phyloP scores from a whole-genome alignment of 352 stramenopile genomes.

The Pythium periplocum region DNA sequence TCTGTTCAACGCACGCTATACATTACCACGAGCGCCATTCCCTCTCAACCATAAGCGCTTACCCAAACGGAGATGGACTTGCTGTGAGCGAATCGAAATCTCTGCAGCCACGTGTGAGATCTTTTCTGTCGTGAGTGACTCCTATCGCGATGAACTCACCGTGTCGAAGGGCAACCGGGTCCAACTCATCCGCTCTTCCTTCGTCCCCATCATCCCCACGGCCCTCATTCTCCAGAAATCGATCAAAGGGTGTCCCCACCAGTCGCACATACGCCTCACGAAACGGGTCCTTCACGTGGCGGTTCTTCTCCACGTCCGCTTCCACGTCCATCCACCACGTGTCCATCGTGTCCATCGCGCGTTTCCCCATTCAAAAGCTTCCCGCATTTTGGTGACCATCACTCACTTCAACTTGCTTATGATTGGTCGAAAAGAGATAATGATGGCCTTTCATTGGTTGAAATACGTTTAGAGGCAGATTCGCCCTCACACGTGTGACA shows the following conservation, averaged over 20 bases:
- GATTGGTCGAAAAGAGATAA: no score
- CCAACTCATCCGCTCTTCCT: no score
- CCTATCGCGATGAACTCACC: no score
- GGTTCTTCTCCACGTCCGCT: slow-evolving; percentile 33
- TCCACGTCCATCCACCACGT: slow-evolving; percentile 18
- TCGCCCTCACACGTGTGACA: no score
- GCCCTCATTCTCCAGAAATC: slow-evolving; percentile 6
- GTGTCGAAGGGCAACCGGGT: no score
- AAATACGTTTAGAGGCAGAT: no score
- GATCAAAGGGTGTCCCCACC: slow-evolving; percentile 23
- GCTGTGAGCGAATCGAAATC: slow-evolving; percentile 20
- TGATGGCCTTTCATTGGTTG: no score
- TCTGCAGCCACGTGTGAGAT: slow-evolving; percentile 7
- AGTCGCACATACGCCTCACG: slow-evolving; percentile 24
- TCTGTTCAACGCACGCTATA: slow-evolving; percentile 4
- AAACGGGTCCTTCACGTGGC: slow-evolving; percentile 32
- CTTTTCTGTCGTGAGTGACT: no score
- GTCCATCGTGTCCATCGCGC: slow-evolving; percentile 11
- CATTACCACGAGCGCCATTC: not conserved
- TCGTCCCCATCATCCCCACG: no score
- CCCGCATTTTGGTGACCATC: not conserved
- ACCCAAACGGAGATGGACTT: slow-evolving; percentile 30
- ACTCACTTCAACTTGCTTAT: not conserved
- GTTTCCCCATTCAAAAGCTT: not conserved
- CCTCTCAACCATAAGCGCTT: not conserved